Base-by-base conservation (phyloP, 1,284 basidiomycete species). In the Meripilus lineatus region DNA sequence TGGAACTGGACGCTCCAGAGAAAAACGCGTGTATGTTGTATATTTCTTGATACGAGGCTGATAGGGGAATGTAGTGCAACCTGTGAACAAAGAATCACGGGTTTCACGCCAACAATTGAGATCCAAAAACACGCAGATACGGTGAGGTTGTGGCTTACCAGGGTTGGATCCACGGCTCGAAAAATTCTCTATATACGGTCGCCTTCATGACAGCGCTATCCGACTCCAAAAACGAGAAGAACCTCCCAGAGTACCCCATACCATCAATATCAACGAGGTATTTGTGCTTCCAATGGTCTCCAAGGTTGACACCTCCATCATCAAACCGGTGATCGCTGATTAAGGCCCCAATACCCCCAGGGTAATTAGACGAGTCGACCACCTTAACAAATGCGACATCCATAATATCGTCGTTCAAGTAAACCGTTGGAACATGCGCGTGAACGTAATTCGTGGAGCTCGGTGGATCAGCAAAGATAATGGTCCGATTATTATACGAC, bases 1-100 rank as follows among this genome's bases (percentile, higher is more conserved):
- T 79, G 1, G 81, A 71, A 5, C 68, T 61, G 1, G 87, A 78
- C 2, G 85, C 80, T 2, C 92, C 92, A 1, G 89, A 89, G 69
- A 95, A 96, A 71, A 84, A 96, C 3, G 89, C 76, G 59, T 89
- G 79, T 44, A 97, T 79, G 58, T 95, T 93, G 69, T 96, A 95
- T 40, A 97, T 79, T 66, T 96, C 93, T 44, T 77, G 71, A 64
- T 95, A 96, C 3, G 82, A 75, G 22, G 86, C 74, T 0, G 92
- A 92, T 25, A 96, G 67, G 0, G 93, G 93, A 49, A 97, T 92
- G 63, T 83, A 96, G 66, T 97, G 93, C 33, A 96, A 73, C 93
- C 90, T 94, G 39, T 14, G 26, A 20, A 37, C n/a, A n/a, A n/a
- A n/a, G n/a, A n/a, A n/a, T n/a, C n/a, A n/a, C n/a, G n/a, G n/a